Evolutionary conservation across 148 eudicot species (phyloP).

Genomic region (Chenopodium berlandieri): DNA sequence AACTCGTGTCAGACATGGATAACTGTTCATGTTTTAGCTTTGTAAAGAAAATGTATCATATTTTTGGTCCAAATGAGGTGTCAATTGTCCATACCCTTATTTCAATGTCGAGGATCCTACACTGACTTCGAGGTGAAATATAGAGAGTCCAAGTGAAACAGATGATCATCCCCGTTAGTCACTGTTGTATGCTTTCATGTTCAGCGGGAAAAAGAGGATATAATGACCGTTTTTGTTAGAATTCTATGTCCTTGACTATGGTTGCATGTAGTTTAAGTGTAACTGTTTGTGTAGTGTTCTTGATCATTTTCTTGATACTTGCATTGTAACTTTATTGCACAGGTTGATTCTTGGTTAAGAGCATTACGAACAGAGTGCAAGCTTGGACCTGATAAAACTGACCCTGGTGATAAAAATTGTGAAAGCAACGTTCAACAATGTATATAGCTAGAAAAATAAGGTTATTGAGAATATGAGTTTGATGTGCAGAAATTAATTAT

Average conservation of each 20-base stretch:
- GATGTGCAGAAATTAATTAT: slow-evolving; percentile 9
- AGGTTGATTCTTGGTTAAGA: slow-evolving; percentile 77
- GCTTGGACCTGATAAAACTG: slow-evolving; percentile 33
- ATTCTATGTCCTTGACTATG: neutral
- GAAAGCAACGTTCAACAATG: slow-evolving; percentile 21
- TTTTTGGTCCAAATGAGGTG: too few relatives aligned
- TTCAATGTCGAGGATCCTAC: too few relatives aligned
- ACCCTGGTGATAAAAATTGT: slow-evolving; percentile 21
- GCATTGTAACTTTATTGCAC: slow-evolving; percentile 10
- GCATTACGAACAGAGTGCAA: slow-evolving; percentile 55
- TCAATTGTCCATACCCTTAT: too few relatives aligned
- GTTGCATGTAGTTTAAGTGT: neutral
- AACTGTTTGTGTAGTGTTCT: neutral
- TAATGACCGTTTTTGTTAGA: neutral
- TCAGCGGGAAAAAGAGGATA: neutral
- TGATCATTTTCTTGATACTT: slow-evolving; percentile 2
- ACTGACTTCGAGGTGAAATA: too few relatives aligned
- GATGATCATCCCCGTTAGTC: neutral
- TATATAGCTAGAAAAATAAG: slow-evolving; percentile 17
- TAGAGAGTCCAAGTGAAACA: too few relatives aligned
- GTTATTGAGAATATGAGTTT: slow-evolving; percentile 8
- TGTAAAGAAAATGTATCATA: too few relatives aligned
- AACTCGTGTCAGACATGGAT: too few relatives aligned
- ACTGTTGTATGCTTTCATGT: neutral
- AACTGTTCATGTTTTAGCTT: too few relatives aligned